Percentiles rank a stretch among this genome's conserved stretches.
Conservation (phyloP, 169 alveolate species). For the Plasmodium chabaudi region DNA sequence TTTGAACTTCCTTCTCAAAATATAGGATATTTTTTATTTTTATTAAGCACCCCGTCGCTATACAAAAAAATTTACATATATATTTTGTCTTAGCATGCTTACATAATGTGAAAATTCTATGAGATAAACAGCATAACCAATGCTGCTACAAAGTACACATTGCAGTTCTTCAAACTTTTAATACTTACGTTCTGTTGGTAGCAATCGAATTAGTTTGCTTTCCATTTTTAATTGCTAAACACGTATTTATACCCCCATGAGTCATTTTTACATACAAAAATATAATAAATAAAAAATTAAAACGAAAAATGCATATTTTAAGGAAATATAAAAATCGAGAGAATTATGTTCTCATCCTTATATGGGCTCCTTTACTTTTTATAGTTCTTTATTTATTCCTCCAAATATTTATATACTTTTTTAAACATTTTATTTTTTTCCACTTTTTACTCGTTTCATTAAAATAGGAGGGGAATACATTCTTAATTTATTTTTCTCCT, state of each 20-base stretch:
- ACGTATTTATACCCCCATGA: not conserved
- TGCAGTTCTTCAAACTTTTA: not conserved
- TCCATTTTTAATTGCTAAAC: conserved; percentile 19
- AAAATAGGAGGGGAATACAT: no score
- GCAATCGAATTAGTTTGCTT: conserved; percentile 12
- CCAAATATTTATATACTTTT: no score
- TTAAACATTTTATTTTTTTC: no score
- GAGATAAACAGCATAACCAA: not conserved
- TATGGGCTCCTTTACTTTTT: no score
- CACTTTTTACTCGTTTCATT: no score
- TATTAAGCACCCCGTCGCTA: conserved; percentile 71
- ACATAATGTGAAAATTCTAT: not conserved
- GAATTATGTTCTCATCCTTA: no score
- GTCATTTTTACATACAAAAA: conserved; percentile 16
- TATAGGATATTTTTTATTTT: conserved; percentile 44
- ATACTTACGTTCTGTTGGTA: conserved; percentile 52
- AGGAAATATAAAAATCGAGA: no score
- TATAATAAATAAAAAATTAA: not conserved
- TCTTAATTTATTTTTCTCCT: no score
- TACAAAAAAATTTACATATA: not conserved
- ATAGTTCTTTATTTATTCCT: no score
- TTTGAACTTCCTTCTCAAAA: conserved; percentile 48
- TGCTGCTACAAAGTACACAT: conserved; percentile 2
- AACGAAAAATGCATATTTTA: no score
- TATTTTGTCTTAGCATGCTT: not conserved